Evolutionary conservation across 495 filamentous ascomycete genomes (phyloP), one percentile per base, ranked within the genome.

Genomic region (Penicillium herquei): DNA sequence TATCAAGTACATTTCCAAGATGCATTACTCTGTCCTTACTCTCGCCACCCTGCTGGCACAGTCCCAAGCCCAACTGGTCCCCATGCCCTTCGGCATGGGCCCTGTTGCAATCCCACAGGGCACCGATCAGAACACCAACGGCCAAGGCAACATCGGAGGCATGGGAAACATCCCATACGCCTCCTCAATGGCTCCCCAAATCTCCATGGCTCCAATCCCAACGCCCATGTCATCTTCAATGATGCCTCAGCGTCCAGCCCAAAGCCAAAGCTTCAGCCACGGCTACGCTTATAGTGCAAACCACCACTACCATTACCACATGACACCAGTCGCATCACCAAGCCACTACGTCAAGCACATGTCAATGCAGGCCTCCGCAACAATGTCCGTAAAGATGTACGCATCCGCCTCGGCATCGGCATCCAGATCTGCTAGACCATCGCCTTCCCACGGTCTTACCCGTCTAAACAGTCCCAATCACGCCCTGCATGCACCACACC

Each of bases 11-110:
- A 18, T n/a, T 35, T 18, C 11, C 47, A 58, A 51, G 16, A 66
- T 66, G 63, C 54, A 61, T 34, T 46, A 55, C 45, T 40, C 51
- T 33, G 6, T 51, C 31, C 49, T 66, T 45, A 37, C 52, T 48
- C 26, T 66, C 39, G 39, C 51, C 33, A 32, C 63, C 33, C 39
- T 58, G n/a, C 47, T 62, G 14, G 54, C 41, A 4, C 55, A 53
- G 2, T 40, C 35, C 50, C 30, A 32, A 13, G 58, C 58, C 21
- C 49, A 57, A 35, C 13, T 39, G 39, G 39, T 57, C 42, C 55
- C 45, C 0, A 53, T 53, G 50, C 17, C 34, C 6, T 43, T 30
- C 17, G 44, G 30, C 37, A 31, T 40, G 17, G 39, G 31, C 39
- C 35, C 54, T 6, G 17, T 47, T 31, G 12, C 51, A 47, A 40